Evolutionary conservation across 1,139 yeast species (phyloP).

Genomic region (Scheffersomyces parashehatae): DNA sequence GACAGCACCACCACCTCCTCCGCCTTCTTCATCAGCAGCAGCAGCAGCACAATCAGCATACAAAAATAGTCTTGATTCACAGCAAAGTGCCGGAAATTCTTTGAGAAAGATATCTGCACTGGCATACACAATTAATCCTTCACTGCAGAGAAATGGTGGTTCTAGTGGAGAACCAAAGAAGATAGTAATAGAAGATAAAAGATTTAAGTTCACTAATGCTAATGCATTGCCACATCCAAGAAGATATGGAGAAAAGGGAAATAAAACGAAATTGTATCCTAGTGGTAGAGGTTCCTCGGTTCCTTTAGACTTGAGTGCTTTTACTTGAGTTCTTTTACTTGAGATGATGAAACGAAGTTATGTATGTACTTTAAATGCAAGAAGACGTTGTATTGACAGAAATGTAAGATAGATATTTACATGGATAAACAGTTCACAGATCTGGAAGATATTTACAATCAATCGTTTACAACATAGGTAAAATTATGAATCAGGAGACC

Average conservation of each 20-base stretch:
- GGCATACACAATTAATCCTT: slow-evolving; percentile 52
- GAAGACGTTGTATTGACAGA: no score
- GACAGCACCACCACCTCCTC: slow-evolving; percentile 41
- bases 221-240: slow-evolving; percentile 83
- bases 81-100: slow-evolving; percentile 51
- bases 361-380: no score
- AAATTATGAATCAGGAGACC: slow-evolving; percentile 42
- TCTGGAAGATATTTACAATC: no score
- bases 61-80: slow-evolving; percentile 37
- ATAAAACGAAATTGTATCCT: slow-evolving; percentile 74
- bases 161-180: slow-evolving; percentile 19
- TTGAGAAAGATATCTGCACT: slow-evolving; percentile 58
- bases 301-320: slow-evolving; percentile 64
- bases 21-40: slow-evolving; percentile 19
- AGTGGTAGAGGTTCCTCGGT: slow-evolving; percentile 96
- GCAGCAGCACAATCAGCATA: slow-evolving; percentile 8
- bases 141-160: slow-evolving; percentile 15
- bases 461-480: no score
- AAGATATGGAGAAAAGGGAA: slow-evolving; percentile 54
- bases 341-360: neutral
- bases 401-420: no score
- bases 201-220: slow-evolving; percentile 72
- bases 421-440: no score
- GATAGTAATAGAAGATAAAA: slow-evolving; percentile 64
- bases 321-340: slow-evolving; percentile 4